A percentile compares a stretch with the other conserved stretches of the same genome.
Conservation (phyloP, 1,284 basidiomycete genomes). For the Caloboletus inedulis region DNA sequence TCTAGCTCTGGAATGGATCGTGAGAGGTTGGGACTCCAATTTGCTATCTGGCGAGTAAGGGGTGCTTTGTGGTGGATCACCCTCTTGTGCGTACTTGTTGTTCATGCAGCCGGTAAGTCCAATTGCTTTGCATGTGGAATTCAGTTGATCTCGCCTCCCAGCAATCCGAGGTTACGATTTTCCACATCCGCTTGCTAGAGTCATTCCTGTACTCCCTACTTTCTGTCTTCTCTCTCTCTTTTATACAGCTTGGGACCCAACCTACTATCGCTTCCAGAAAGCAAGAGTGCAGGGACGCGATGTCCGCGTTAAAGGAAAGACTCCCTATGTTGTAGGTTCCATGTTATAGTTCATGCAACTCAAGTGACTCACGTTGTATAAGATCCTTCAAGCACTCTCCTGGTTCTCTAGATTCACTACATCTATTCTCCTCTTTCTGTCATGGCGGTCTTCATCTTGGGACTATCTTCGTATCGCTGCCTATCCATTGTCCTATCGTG, state of each 20-base stretch:
- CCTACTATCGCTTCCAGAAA: conserved; percentile 55
- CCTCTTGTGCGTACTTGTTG: conserved; percentile 42
- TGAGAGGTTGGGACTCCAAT: conserved; percentile 42
- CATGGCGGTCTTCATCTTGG: conserved; percentile 41
- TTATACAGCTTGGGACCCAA: conserved; percentile 78
- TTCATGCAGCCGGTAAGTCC: conserved; percentile 45
- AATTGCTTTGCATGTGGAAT: conserved; percentile 7
- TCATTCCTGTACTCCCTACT: conserved; percentile 40
- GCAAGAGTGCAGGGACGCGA: conserved; percentile 65
- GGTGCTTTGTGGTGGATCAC: conserved; percentile 60
- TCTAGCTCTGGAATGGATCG: conserved; percentile 39
- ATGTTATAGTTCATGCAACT: background rate
- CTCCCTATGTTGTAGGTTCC: conserved; percentile 55
- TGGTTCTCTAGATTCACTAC: conserved; percentile 59
- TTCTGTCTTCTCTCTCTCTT: conserved; percentile 53
- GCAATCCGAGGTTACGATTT: conserved; percentile 25
- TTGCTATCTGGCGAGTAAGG: conserved; percentile 58
- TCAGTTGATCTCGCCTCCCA: conserved; percentile 17
- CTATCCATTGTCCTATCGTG: conserved; percentile 34
- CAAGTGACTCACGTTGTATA: conserved; percentile 5
- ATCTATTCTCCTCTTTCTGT: conserved; percentile 43
- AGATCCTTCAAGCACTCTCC: conserved; percentile 56
- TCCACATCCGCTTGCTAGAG: conserved; percentile 16
- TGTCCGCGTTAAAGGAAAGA: conserved; percentile 60
- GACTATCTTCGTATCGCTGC: conserved; percentile 39